Evolutionary conservation across 2,329 filamentous ascomycete genomes (phyloP), one percentile per base, ranked within the genome.

Genomic region (Colletotrichum navitas): DNA sequence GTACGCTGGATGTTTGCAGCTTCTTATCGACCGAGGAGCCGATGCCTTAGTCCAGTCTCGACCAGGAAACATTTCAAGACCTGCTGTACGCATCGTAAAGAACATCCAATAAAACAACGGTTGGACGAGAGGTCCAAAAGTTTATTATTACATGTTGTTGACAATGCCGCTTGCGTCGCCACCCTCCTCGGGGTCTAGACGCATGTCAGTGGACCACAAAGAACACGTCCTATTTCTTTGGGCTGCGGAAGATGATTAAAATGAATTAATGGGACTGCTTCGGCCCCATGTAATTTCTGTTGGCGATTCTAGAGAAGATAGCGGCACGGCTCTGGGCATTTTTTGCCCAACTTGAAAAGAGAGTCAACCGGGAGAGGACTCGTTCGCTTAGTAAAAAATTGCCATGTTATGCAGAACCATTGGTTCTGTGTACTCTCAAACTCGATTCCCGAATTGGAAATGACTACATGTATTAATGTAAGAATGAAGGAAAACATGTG

Each of bases 391-490:
- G 10, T n/a, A n/a, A n/a, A n/a, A n/a, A n/a, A n/a, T n/a, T n/a
- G n/a, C n/a, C n/a, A n/a, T n/a, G n/a, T n/a, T n/a, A n/a, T n/a
- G 61, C 47, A 32, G 11, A 14, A 32, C 32, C 16, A 2, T 52
- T 3, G 24, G 41, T 14, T 14, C 32, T 43, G 6, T 63, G 12
- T 45, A 55, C n/a, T 24, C 49, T 21, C 47, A 51, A 24, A 12
- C 39, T 63, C 43, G 1, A n/a, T 54, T 47, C 18, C 26, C 41
- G 4, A 39, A 6, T 24, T 14, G 32, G 5, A 54, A 24, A 24
- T 63, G 61, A n/a, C n/a, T n/a, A n/a, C n/a, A n/a, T n/a, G n/a
- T 63, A 16, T 3, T 54, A 49, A 54, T 63, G 49, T 49, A 45
- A 4, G 49, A 39, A 36, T 63, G 24, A 34, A 32, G 61, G 24